Evolutionary conservation across 305 asterid species (phyloP), one percentile per base, ranked within the genome.

Genomic region (Striga hermonthica): DNA sequence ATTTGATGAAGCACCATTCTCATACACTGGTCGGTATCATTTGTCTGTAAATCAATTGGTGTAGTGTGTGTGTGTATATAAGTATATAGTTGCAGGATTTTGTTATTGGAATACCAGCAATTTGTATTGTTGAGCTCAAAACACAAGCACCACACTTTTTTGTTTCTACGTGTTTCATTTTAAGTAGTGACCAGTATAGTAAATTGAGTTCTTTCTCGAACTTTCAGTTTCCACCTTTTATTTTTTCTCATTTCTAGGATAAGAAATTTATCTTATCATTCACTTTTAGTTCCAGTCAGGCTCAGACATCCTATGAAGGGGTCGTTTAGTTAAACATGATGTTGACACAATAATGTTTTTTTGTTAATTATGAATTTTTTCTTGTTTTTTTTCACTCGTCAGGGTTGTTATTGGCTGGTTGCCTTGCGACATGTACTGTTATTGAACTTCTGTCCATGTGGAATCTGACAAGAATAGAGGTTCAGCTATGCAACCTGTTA

Each of bases 391-490:
- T 69, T 54, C 31, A 22, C 31, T 22, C 31, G 31, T 22, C 86
- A 93, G 99, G 99, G 75, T 67, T 93, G 76, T 54, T 66, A 54
- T 72, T 86, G 60, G 84, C 67, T 15, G 77, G 77, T 65, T 76
- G 83, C 81, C 96, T 64, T 69, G 86, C 82, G 6, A 67, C 76
- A 68, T 93, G 96, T 80, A 85, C 99, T 36, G 71, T 74, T 69
- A 78, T 86, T 45, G 95, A 90, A 77, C 99, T 93, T 70, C 85
- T 90, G 66, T 93, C 99, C 52, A 90, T 93, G 97, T 86, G 99
- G 97, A 93, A 93, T 79, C 79, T 93, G 88, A 93, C 99, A 60
- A 85, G 99, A 79, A 79, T 93, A 62, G 99, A 93, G 76, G 99
- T 93, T 72, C 87, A 80, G 78, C 84, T 93, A 39, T 93, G 99